Conservation (phyloP, 1,284 basidiomycete species). For the Pseudozyma thailandica region DNA sequence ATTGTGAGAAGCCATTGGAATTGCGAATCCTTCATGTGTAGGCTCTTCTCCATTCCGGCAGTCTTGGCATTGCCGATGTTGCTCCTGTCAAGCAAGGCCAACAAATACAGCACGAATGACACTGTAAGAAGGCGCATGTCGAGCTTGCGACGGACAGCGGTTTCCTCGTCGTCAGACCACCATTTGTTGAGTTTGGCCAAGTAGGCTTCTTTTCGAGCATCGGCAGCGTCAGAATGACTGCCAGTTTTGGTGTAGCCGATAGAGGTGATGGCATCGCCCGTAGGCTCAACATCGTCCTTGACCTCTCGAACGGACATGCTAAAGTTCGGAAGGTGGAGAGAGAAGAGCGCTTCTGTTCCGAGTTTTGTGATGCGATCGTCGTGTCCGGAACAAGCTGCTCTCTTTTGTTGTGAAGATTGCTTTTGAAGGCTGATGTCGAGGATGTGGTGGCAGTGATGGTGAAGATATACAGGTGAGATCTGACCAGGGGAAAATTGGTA, state of each 20-base stretch:
- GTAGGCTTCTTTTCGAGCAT: constrained; percentile 8
- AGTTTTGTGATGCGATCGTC: background rate
- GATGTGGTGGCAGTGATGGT: no score
- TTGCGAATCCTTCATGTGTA: constrained; percentile 49
- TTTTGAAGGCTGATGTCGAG: no score
- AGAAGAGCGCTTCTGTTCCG: background rate
- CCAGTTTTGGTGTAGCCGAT: background rate
- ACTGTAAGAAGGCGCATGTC: constrained; percentile 45
- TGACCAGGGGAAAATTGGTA: background rate
- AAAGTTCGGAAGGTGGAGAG: background rate
- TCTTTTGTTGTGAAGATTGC: no score
- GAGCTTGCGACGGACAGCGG: constrained; percentile 42
- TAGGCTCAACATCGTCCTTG: background rate
- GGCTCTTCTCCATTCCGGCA: constrained; percentile 49
- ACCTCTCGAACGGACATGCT: constrained; percentile 7
- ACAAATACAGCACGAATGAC: constrained; percentile 37
- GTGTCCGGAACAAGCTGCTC: no score
- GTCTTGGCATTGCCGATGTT: constrained; percentile 61
- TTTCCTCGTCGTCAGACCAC: constrained; percentile 58
- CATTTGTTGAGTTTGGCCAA: constrained; percentile 38
- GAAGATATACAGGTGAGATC: background rate
- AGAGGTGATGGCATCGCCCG: background rate
- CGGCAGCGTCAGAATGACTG: background rate
- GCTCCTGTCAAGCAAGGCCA: constrained; percentile 41
- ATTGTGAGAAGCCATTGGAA: constrained; percentile 63